Percentiles rank a stretch among this genome's conserved stretches.
Conservation (phyloP, 2,329 filamentous ascomycete species). For the Botrytis squamosa region DNA sequence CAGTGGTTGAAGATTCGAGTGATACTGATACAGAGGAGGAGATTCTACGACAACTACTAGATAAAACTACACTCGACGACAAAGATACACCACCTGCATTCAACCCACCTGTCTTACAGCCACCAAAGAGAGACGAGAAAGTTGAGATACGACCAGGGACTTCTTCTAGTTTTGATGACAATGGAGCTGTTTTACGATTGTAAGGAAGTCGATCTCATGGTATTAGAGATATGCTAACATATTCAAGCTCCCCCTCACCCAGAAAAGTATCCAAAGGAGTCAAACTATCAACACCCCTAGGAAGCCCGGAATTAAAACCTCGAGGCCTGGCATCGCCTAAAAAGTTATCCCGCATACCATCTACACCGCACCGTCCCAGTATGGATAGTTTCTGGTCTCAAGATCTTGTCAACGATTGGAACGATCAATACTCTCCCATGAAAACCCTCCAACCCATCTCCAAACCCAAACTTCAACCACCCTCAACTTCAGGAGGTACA, state of each 20-base stretch:
- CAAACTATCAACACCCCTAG: slow-evolving; percentile 34
- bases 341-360: slow-evolving; percentile 47
- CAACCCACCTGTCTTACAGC: slow-evolving; percentile 22
- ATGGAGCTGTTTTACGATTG: slow-evolving; percentile 19
- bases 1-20: slow-evolving; percentile 24
- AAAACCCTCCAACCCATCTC: slow-evolving; percentile 45
- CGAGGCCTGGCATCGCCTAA: slow-evolving; percentile 33
- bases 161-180: slow-evolving; percentile 17
- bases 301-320: slow-evolving; percentile 32
- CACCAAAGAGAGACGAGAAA: slow-evolving; percentile 10
- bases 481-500: background rate
- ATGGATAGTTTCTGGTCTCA: slow-evolving; percentile 61
- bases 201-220: background rate
- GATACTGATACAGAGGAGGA: slow-evolving; percentile 23
- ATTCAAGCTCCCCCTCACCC: slow-evolving; percentile 31
- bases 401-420: slow-evolving; percentile 60
- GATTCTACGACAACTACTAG: slow-evolving; percentile 9
- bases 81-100: slow-evolving; percentile 5
- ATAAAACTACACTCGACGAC: slow-evolving; percentile 20
- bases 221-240: slow-evolving; percentile 12
- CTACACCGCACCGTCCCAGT: slow-evolving; percentile 52
- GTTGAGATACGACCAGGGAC: slow-evolving; percentile 17
- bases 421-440: slow-evolving; percentile 58
- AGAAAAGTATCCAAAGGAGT: slow-evolving; percentile 29
- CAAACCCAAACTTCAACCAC: slow-evolving; percentile 26